A percentile compares a stretch with the other conserved stretches of the same genome.
These are phyloP conservation scores for Aspergillus quadricinctus DNA, from an alignment of 2,329 filamentous ascomycete genomes.

Conservation along the genomic window DNA sequence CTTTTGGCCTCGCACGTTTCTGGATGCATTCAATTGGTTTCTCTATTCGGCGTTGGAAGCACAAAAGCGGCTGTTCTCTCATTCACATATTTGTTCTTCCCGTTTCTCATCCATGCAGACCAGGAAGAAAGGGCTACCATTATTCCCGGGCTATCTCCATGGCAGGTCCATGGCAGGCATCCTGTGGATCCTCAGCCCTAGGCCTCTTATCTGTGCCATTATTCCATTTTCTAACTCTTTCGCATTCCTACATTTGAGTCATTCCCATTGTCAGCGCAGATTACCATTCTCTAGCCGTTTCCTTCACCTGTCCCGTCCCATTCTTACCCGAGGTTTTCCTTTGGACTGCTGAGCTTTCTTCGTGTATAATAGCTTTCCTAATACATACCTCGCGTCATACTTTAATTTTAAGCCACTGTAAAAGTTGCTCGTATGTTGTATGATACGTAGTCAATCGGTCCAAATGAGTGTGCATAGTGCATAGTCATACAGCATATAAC, in stretches of 20 bases:
- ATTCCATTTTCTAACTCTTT: background rate
- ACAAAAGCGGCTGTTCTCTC: slow-evolving; percentile 7
- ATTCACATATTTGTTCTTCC: background rate
- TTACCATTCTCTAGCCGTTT: slow-evolving; percentile 5
- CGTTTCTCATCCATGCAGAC: slow-evolving; percentile 5
- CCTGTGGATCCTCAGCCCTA: background rate
- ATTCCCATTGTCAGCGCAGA: slow-evolving; percentile 3
- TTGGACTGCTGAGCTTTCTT: slow-evolving; percentile 7
- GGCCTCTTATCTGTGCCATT: background rate
- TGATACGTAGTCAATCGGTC: background rate
- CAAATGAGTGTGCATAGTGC: too few species aligned
- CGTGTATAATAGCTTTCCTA: slow-evolving; percentile 6
- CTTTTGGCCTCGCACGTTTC: background rate
- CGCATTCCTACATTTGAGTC: slow-evolving; percentile 1
- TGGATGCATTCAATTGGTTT: slow-evolving; percentile 1
- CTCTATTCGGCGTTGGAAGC: slow-evolving; percentile 9
- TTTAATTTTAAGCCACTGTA: background rate
- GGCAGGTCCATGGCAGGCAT: slow-evolving; percentile 8
- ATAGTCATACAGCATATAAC: too few species aligned
- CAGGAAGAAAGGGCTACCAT: slow-evolving; percentile 1
- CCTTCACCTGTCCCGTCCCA: background rate
- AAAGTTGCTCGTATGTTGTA: background rate
- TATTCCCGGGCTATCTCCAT: slow-evolving; percentile 3
- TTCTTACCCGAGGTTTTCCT: background rate
- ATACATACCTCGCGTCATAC: background rate